phyloP scores from a whole-genome alignment of 2,329 filamentous ascomycete species.

The Talaromyces sp. region DNA sequence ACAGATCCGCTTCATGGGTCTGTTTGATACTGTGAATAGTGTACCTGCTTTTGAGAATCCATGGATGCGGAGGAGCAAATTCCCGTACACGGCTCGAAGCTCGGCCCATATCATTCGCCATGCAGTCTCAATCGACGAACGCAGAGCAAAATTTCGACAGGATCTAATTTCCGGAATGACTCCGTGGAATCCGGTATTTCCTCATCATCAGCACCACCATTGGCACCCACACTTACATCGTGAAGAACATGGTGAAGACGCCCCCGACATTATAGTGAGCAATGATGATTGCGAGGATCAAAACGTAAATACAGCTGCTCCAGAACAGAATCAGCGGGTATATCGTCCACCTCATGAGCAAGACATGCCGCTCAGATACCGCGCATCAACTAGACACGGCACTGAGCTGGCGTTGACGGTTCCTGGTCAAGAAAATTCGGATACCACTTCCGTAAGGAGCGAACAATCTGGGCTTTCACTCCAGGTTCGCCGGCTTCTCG shows the following conservation, averaged over 20 bases:
- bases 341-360: neutral
- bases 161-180: conserved; percentile 47
- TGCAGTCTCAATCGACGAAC: conserved; percentile 52
- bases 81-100: conserved; percentile 53
- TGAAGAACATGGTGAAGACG: neutral
- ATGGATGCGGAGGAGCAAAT: conserved; percentile 68
- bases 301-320: neutral
- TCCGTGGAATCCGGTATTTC: conserved; percentile 13
- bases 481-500: neutral
- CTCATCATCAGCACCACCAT: neutral
- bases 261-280: neutral
- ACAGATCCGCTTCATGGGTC: conserved; percentile 60
- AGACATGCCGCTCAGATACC: neutral
- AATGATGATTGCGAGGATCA: neutral
- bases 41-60: conserved; percentile 68
- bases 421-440: neutral
- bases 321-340: neutral
- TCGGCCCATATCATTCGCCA: conserved; percentile 51
- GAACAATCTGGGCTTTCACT: neutral
- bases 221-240: neutral
- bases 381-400: neutral
- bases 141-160: conserved; percentile 52
- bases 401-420: neutral
- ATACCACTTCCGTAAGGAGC: neutral
- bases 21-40: conserved; percentile 78